Evolutionary conservation across 1,139 yeast species (phyloP).

Genomic region (Suhomyces yuchorum): DNA sequence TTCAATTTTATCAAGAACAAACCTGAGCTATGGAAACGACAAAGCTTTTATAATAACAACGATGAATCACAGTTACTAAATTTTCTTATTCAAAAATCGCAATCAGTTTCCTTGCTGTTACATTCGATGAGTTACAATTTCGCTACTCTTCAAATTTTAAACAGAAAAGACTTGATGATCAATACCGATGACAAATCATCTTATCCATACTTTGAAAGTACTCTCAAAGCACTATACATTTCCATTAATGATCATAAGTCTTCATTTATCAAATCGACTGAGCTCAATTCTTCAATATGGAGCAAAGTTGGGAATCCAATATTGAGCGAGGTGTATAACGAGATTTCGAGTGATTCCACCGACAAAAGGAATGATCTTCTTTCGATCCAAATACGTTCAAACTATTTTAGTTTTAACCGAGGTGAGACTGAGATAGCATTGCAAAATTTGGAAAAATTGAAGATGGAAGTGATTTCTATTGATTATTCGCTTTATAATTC

Average conservation of each 20-base stretch:
- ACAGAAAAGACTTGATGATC: constrained; percentile 51
- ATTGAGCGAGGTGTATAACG: constrained; percentile 48
- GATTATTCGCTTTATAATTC: constrained; percentile 40
- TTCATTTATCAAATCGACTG: constrained; percentile 49
- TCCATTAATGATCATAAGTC: constrained; percentile 39
- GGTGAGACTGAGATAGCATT: constrained; percentile 47
- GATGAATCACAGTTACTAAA: constrained; percentile 62
- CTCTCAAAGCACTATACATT: constrained; percentile 56
- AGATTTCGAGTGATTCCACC: constrained; percentile 42
- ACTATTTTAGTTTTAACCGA: constrained; percentile 28
- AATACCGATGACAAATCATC: constrained; percentile 15
- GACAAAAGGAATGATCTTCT: constrained; percentile 31
- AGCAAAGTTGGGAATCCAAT: constrained; percentile 49
- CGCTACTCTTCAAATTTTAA: constrained; percentile 55
- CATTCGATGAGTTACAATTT: constrained; percentile 63
- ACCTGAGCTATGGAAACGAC: constrained; percentile 56
- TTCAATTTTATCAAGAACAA: constrained; percentile 68
- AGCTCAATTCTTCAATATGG: constrained; percentile 54
- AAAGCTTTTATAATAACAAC: constrained; percentile 43
- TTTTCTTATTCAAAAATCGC: constrained; percentile 61
- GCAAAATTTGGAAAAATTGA: constrained; percentile 29
- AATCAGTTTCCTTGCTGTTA: constrained; percentile 51
- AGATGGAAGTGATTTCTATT: constrained; percentile 20
- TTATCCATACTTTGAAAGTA: constrained; percentile 47
- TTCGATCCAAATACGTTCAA: constrained; percentile 42